Conservation (phyloP, 768 basidiomycete genomes). For the Auricularia sp. region DNA sequence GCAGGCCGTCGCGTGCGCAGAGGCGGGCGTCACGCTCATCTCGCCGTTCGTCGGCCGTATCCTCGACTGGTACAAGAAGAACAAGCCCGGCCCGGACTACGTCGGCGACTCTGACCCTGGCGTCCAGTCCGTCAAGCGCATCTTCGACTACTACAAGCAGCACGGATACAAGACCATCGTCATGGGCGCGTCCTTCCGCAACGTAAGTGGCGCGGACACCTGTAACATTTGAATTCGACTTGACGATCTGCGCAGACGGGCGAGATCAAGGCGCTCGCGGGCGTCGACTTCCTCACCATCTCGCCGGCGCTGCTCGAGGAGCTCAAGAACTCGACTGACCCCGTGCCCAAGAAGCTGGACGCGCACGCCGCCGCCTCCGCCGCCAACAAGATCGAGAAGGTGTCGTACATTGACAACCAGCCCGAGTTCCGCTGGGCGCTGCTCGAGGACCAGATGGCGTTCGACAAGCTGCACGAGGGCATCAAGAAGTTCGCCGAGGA, state of each 20-base stretch:
- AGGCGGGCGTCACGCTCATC: slow-evolving; percentile 96
- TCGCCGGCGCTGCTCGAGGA: slow-evolving; percentile 84
- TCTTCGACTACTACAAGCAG: slow-evolving; percentile 99
- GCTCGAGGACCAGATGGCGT: slow-evolving; percentile 93
- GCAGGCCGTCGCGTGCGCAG: slow-evolving; percentile 97
- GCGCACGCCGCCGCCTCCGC: slow-evolving; percentile 40
- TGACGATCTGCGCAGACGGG: slow-evolving; percentile 41
- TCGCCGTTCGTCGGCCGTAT: slow-evolving; percentile 99
- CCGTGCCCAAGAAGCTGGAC: slow-evolving; percentile 80
- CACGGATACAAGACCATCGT: slow-evolving; percentile 97
- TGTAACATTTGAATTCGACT: not conserved
- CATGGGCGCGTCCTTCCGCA: slow-evolving; percentile 99
- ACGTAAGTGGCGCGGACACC: slow-evolving; percentile 41
- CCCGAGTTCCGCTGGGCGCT: slow-evolving; percentile 93
- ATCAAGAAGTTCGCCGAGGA: slow-evolving; percentile 98
- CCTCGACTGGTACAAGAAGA: slow-evolving; percentile 98
- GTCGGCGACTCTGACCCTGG: slow-evolving; percentile 90
- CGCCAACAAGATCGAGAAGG: slow-evolving; percentile 57
- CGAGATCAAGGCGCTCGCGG: slow-evolving; percentile 91
- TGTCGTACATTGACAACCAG: slow-evolving; percentile 83
- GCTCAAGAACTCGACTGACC: slow-evolving; percentile 68
- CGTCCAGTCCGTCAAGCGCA: slow-evolving; percentile 89
- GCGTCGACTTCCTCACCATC: slow-evolving; percentile 97
- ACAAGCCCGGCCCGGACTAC: slow-evolving; percentile 69
- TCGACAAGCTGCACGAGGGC: slow-evolving; percentile 96